Percentiles rank a stretch among this genome's conserved stretches.
These are phyloP conservation scores for Albugo candida DNA, from an alignment of 352 stramenopile species.

Conservation along the genomic window DNA sequence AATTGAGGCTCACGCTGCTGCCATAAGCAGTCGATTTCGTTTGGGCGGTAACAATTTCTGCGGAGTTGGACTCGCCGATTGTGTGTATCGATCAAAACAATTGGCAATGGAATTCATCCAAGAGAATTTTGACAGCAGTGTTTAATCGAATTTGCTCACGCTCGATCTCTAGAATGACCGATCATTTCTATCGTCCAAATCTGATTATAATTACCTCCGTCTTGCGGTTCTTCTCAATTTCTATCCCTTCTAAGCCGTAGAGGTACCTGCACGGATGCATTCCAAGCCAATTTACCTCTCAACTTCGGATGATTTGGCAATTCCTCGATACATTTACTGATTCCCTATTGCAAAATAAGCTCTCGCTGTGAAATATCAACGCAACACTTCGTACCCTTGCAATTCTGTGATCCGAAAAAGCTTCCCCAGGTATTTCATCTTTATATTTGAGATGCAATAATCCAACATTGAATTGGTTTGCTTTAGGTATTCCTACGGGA, in stretches of 20 bases:
- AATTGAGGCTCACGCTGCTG: constrained; percentile 35
- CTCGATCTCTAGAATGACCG: no score
- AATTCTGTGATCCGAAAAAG: constrained; percentile 49
- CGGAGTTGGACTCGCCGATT: constrained; percentile 68
- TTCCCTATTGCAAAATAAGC: constrained; percentile 14
- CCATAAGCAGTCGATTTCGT: constrained; percentile 16
- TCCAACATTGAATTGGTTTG: constrained; percentile 62
- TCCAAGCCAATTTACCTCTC: constrained; percentile 32
- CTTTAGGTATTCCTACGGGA: constrained; percentile 38
- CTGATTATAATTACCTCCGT: no score
- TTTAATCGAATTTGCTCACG: no score
- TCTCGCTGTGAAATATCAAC: not conserved
- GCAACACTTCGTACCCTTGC: constrained; percentile 15
- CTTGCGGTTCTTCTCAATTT: no score
- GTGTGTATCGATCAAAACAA: constrained; percentile 62
- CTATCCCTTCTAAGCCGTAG: not conserved
- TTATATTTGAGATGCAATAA: constrained; percentile 49
- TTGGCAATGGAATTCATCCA: constrained; percentile 44
- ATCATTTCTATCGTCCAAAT: no score
- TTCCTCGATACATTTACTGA: constrained; percentile 53
- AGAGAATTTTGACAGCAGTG: not conserved
- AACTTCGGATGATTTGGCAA: constrained; percentile 55
- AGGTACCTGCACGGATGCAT: constrained; percentile 24
- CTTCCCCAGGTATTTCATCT: constrained; percentile 37
- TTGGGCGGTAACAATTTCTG: constrained; percentile 77